These are phyloP conservation scores for Rubroshorea leprosula DNA, from an alignment of 345 rosid genomes.

Conservation along the genomic window DNA sequence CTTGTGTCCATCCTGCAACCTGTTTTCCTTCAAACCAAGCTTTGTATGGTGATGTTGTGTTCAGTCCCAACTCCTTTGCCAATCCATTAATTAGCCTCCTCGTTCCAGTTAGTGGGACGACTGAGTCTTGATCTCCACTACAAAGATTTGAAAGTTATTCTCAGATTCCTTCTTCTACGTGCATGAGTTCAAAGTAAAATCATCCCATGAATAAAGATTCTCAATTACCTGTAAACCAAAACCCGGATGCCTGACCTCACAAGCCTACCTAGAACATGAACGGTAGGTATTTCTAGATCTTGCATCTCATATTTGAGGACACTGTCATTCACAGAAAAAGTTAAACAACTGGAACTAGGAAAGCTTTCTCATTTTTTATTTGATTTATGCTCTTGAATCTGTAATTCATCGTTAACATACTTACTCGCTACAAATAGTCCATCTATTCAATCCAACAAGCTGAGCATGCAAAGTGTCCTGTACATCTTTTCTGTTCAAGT, in stretches of 20 bases:
- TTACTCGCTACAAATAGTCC: constrained; percentile 36
- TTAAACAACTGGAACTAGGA: not conserved
- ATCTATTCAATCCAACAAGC: constrained; percentile 30
- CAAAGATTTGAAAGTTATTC: not conserved
- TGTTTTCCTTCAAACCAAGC: constrained; percentile 38
- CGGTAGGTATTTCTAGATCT: constrained; percentile 33
- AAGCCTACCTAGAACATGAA: constrained; percentile 27
- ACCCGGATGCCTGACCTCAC: constrained; percentile 35
- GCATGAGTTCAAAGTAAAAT: not conserved
- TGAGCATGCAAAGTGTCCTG: constrained; percentile 42
- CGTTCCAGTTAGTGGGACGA: constrained; percentile 31
- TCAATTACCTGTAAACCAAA: constrained; percentile 36
- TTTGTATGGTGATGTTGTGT: constrained; percentile 34
- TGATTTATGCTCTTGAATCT: not conserved
- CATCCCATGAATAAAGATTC: not conserved
- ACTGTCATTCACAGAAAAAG: not conserved
- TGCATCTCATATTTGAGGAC: constrained; percentile 9
- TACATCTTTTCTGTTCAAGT: constrained; percentile 51
- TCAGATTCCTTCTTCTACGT: not conserved
- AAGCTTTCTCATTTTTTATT: not conserved
- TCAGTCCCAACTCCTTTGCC: constrained; percentile 31
- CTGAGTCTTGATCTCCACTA: constrained; percentile 30
- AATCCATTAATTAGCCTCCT: constrained; percentile 26
- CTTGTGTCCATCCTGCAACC: constrained; percentile 54
- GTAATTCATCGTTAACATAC: not conserved